Evolutionary conservation across 345 rosid species (phyloP).

Genomic region (Populus ilicifolia): DNA sequence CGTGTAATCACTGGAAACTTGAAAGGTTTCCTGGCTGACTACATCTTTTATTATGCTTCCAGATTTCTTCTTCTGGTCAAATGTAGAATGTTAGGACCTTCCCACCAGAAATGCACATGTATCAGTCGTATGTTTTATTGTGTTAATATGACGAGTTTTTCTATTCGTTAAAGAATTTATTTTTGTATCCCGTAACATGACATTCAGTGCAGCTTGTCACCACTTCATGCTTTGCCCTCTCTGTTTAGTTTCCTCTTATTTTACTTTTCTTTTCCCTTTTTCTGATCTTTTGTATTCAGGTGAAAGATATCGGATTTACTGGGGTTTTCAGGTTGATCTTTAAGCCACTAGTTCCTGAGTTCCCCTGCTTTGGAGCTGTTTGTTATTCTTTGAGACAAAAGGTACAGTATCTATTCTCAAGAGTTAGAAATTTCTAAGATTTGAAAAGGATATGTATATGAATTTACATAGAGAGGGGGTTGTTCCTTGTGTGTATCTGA

Average conservation of each 20-base stretch:
- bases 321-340: conserved; percentile 98
- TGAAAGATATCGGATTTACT: conserved; percentile 90
- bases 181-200: not conserved
- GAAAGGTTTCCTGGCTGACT: not conserved
- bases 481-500: not conserved
- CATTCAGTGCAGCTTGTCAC: not conserved
- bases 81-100: not conserved
- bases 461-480: not conserved
- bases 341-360: conserved; percentile 84
- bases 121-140: not conserved
- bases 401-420: conserved; percentile 39
- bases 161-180: not conserved
- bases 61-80: not conserved
- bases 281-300: conserved; percentile 45
- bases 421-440: conserved; percentile 3
- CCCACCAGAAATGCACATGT: not conserved
- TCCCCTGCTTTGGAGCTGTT: conserved; percentile 99
- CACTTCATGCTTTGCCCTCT: not conserved
- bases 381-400: conserved; percentile 81
- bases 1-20: not conserved
- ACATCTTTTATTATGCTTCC: not conserved
- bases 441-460: not conserved
- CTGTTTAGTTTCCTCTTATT: not conserved
- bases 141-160: not conserved
- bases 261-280: not conserved